Base-by-base conservation (phyloP, 208 protist species). In the Trypanosoma rangeli region DNA sequence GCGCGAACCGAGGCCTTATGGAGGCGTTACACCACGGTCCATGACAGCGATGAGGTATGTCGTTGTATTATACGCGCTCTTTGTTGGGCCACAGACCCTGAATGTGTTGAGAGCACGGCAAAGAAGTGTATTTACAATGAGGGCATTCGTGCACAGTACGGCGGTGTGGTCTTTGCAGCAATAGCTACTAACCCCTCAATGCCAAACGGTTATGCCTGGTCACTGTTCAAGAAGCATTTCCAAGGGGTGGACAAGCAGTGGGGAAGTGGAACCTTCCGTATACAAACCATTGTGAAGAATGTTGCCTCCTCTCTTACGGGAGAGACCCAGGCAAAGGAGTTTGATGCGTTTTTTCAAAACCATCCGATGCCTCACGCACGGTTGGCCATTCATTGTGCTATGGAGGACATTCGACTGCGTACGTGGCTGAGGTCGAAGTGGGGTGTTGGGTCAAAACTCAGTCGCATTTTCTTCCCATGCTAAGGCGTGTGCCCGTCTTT, bases 191-290 rank as follows among this genome's bases (percentile, higher is more conserved):
- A 94, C 68, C 63, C 70, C 3, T 78, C 64, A 39, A 73, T 95
- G 46, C 67, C 64, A 12, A 57, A 55, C 22, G 72, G 64, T 15
- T 81, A 86, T 62, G 63, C 90, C 49, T 96, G 92, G 89, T 65
- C 74, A 16, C 82, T 86, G 37, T 96, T 96, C 63, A 78, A 86
- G 66, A 69, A 72, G 16, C 77, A 92, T 71, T 94, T 93, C 64
- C 57, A 75, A 0, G 78, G 72, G n/a, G 74, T 96, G 22, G 72
- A 90, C n/a, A 68, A 73, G 68, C 88, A 93, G 78, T 96, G 92
- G 92, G 92, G 92, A 37, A 79, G 80, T 33, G 92, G 92, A 22
- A 88, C 93, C 70, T 96, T 96, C 74, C 89, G 89, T 54, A 96
- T 96, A 57, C 88, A 94, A 69, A 75, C 61, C 46, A 96, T 96